Evolutionary conservation across 1,139 yeast genomes (phyloP).

Genomic region (Candida sp.): DNA sequence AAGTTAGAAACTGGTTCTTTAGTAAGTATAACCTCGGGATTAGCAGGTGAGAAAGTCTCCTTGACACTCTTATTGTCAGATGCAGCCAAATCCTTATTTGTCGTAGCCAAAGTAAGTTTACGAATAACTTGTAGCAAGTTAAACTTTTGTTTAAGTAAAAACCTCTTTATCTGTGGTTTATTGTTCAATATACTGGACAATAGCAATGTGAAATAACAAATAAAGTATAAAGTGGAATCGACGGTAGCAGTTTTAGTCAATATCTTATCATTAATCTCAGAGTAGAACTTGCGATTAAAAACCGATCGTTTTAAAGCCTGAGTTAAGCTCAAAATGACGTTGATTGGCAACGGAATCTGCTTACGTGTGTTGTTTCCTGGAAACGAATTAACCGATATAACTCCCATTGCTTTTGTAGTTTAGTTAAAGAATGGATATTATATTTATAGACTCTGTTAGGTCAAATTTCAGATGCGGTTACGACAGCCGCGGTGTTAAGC

Average conservation of each 20-base stretch:
- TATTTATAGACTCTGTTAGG: not conserved
- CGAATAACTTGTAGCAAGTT: slow-evolving; percentile 12
- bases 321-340: slow-evolving; percentile 18
- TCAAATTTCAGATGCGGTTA: not conserved
- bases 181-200: slow-evolving; percentile 40
- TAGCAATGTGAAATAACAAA: slow-evolving; percentile 42
- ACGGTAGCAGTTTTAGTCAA: slow-evolving; percentile 33
- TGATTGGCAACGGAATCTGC: slow-evolving; percentile 12
- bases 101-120: slow-evolving; percentile 3
- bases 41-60: slow-evolving; percentile 3
- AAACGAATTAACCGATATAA: slow-evolving; percentile 1
- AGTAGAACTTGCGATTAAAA: slow-evolving; percentile 37
- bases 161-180: slow-evolving; percentile 28
- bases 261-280: slow-evolving; percentile 40
- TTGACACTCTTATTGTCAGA: slow-evolving; percentile 13
- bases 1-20: slow-evolving; percentile 19
- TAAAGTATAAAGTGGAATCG: slow-evolving; percentile 40
- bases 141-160: slow-evolving; percentile 25
- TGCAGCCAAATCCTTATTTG: slow-evolving; percentile 11
- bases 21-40: slow-evolving; percentile 5
- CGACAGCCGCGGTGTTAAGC: not conserved
- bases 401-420: not conserved
- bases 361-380: not conserved
- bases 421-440: no score
- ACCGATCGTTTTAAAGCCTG: slow-evolving; percentile 19